These are phyloP conservation scores for Nakazawaea holstii DNA, from an alignment of 805 yeast genomes.

Conservation along the genomic window DNA sequence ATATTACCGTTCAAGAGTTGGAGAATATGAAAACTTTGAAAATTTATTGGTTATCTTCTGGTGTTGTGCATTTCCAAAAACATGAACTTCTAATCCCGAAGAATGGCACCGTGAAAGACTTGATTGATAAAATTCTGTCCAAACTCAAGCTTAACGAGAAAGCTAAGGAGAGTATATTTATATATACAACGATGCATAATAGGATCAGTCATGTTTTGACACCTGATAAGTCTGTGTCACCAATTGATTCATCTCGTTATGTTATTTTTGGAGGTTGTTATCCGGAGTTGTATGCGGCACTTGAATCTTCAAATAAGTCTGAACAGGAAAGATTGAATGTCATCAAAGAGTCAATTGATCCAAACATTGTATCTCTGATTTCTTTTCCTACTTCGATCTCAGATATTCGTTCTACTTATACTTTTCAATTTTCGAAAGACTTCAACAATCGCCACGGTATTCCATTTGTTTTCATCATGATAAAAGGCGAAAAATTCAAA, in stretches of 20 bases:
- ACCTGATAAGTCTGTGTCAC: conserved; percentile 30
- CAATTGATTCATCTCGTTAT: conserved; percentile 25
- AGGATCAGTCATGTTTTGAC: conserved; percentile 8
- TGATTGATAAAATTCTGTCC: conserved; percentile 50
- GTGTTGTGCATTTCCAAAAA: conserved; percentile 62
- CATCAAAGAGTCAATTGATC: conserved; percentile 5
- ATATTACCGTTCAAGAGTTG: conserved; percentile 66
- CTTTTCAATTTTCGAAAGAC: conserved; percentile 72
- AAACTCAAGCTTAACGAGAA: conserved; percentile 46
- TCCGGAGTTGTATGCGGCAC: conserved; percentile 32
- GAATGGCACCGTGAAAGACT: conserved; percentile 47
- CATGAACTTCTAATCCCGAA: conserved; percentile 68
- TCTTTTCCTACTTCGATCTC: conserved; percentile 1
- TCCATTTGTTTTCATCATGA: conserved; percentile 74
- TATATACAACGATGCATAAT: conserved; percentile 46
- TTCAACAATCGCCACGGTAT: conserved; percentile 67
- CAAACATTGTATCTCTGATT: neutral
- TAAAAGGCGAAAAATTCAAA: conserved; percentile 58
- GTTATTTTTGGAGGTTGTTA: conserved; percentile 36
- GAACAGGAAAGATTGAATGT: conserved; percentile 1
- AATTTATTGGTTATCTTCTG: conserved; percentile 68
- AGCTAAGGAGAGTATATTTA: conserved; percentile 39
- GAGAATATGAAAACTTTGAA: conserved; percentile 68
- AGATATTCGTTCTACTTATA: conserved; percentile 9
- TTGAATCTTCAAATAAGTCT: conserved; percentile 25